These are phyloP conservation scores for Coemansia sp. DNA, from an alignment of 192 early-diverging fungal species.

Conservation along the genomic window DNA sequence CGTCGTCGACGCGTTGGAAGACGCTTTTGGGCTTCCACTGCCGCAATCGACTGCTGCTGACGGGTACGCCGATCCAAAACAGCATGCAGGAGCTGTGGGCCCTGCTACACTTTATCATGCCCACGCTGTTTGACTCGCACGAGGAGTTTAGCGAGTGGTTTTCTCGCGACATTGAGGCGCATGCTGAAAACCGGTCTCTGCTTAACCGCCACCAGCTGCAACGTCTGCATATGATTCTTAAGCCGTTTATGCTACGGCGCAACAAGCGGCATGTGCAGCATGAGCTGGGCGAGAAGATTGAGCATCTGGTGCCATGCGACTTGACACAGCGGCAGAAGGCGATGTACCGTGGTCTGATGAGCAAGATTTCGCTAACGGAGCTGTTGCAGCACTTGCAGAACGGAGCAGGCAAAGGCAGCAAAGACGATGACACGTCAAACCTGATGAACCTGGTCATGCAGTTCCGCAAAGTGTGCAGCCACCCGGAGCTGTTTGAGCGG, in stretches of 20 bases:
- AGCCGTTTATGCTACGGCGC: slow-evolving; percentile 93
- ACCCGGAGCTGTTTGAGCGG: slow-evolving; percentile 85
- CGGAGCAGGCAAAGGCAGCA: slow-evolving; percentile 42
- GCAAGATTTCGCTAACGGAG: slow-evolving; percentile 76
- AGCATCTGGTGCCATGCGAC: slow-evolving; percentile 74
- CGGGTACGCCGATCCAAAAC: slow-evolving; percentile 93
- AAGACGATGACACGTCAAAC: slow-evolving; percentile 72
- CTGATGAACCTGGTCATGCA: slow-evolving; percentile 95
- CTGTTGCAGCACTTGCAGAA: slow-evolving; percentile 67
- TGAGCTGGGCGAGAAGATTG: slow-evolving; percentile 90
- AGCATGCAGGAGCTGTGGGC: slow-evolving; percentile 94
- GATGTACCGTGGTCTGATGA: slow-evolving; percentile 71
- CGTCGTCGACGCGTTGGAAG: slow-evolving; percentile 84
- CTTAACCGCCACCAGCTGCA: slow-evolving; percentile 83
- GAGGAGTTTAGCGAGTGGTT: slow-evolving; percentile 96
- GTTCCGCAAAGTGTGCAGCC: slow-evolving; percentile 87
- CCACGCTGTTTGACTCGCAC: slow-evolving; percentile 87
- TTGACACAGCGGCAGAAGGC: slow-evolving; percentile 71
- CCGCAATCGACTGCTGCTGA: slow-evolving; percentile 80
- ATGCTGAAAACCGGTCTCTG: slow-evolving; percentile 77
- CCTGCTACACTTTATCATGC: slow-evolving; percentile 93
- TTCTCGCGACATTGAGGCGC: slow-evolving; percentile 85
- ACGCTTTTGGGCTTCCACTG: slow-evolving; percentile 78
- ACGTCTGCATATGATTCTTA: slow-evolving; percentile 86
- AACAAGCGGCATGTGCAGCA: slow-evolving; percentile 88